phyloP scores from a whole-genome alignment of 495 filamentous ascomycete genomes.

The Lepidopterella palustris region DNA sequence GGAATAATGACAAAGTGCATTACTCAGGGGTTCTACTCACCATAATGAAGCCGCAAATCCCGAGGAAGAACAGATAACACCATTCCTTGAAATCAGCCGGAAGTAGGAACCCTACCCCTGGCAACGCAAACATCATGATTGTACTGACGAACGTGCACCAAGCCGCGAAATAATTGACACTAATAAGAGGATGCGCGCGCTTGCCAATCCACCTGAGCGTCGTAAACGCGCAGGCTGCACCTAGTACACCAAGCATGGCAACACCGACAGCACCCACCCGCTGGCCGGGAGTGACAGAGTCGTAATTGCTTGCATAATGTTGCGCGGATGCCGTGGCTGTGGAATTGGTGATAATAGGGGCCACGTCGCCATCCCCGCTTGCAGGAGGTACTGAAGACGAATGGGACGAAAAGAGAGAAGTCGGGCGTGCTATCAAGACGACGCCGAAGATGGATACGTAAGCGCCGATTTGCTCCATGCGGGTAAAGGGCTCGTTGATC shows the following conservation, averaged over 20 bases:
- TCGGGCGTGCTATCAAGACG: slow-evolving; percentile 74
- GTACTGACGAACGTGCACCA: slow-evolving; percentile 63
- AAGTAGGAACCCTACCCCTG: slow-evolving; percentile 50
- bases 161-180: slow-evolving; percentile 76
- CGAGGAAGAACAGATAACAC: slow-evolving; percentile 61
- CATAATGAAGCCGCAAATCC: slow-evolving; percentile 72
- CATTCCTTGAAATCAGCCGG: slow-evolving; percentile 61
- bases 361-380: slow-evolving; percentile 36
- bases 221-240: slow-evolving; percentile 69
- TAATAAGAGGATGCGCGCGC: slow-evolving; percentile 76
- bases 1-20: neutral
- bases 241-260: slow-evolving; percentile 74
- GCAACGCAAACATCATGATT: slow-evolving; percentile 51
- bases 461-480: slow-evolving; percentile 67
- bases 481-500: slow-evolving; percentile 69
- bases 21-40: slow-evolving; percentile 13
- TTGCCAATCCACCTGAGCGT: slow-evolving; percentile 79
- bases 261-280: slow-evolving; percentile 66
- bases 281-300: slow-evolving; percentile 52
- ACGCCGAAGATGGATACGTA: slow-evolving; percentile 74
- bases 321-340: slow-evolving; percentile 18
- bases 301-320: slow-evolving; percentile 26
- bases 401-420: slow-evolving; percentile 45
- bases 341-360: slow-evolving; percentile 30
- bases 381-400: slow-evolving; percentile 19